phyloP scores from a whole-genome alignment of 768 basidiomycete genomes.

The Russula earlei region DNA sequence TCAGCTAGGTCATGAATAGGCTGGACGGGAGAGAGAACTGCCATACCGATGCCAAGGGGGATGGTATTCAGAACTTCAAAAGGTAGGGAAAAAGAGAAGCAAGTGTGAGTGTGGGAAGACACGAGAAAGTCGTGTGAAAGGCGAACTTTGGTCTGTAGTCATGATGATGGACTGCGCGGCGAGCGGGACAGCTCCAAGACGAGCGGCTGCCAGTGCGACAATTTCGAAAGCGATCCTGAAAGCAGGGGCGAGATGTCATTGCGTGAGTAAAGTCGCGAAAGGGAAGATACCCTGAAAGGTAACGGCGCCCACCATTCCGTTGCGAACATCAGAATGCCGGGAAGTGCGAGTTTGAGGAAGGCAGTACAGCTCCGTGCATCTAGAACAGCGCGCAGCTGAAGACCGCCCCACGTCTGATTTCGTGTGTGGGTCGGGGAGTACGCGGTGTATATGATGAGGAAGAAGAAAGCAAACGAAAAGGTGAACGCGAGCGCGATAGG shows the following conservation, averaged over 20 bases:
- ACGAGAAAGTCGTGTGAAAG: not conserved
- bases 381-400: constrained; percentile 37
- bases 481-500: constrained; percentile 58
- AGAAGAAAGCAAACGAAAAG: constrained; percentile 57
- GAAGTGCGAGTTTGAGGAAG: constrained; percentile 62
- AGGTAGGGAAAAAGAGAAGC: too few species aligned
- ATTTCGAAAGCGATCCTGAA: constrained; percentile 74
- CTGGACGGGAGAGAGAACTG: not conserved
- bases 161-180: constrained; percentile 74
- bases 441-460: constrained; percentile 41
- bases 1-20: not conserved
- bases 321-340: constrained; percentile 71
- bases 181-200: constrained; percentile 54
- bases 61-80: constrained; percentile 55
- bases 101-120: not conserved
- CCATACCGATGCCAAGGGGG: constrained; percentile 58
- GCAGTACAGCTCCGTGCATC: constrained; percentile 39
- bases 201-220: constrained; percentile 67
- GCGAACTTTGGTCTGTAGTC: constrained; percentile 64
- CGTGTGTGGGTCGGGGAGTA: constrained; percentile 42
- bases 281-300: not conserved
- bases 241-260: not conserved
- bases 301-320: constrained; percentile 77
- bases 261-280: not conserved
- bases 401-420: constrained; percentile 58